A percentile compares a stretch with the other conserved stretches of the same genome.
Evolutionary conservation across 2,329 filamentous ascomycete species (phyloP).

Genomic region (Claviceps lovelessii): DNA sequence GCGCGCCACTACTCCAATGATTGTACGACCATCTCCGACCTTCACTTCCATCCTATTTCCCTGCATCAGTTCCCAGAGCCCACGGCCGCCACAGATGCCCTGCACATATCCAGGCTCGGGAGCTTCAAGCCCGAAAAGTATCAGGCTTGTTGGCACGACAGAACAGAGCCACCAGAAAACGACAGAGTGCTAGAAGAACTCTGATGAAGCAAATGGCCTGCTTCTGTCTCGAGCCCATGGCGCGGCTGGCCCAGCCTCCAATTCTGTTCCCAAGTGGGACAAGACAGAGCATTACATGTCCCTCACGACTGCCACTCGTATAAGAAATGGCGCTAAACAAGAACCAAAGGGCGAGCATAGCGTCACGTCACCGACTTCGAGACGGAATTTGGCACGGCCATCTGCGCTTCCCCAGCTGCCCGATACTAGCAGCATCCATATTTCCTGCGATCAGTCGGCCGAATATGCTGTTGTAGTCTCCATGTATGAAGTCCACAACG

Average conservation of each 20-base stretch:
- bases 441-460: constrained; percentile 44
- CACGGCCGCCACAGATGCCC: constrained; percentile 7
- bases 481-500: constrained; percentile 99
- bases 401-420: constrained; percentile 61
- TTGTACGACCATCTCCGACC: constrained; percentile 35
- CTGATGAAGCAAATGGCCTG: constrained; percentile 7
- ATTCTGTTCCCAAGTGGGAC: constrained; percentile 20
- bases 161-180: constrained; percentile 10
- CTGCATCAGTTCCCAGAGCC: constrained; percentile 11
- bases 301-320: constrained; percentile 29
- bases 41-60: constrained; percentile 13
- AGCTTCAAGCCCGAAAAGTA: constrained; percentile 25
- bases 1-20: constrained; percentile 55
- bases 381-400: constrained; percentile 51
- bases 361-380: constrained; percentile 34
- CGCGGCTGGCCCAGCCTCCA: not conserved
- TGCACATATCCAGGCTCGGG: constrained; percentile 18
- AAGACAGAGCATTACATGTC: constrained; percentile 23
- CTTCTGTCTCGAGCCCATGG: not conserved
- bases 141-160: constrained; percentile 28
- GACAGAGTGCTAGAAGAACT: constrained; percentile 18
- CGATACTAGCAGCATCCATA: constrained; percentile 54
- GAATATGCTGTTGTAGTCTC: constrained; percentile 84
- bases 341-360: constrained; percentile 35
- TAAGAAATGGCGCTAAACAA: constrained; percentile 35